Conservation (phyloP, 2,329 filamentous ascomycete genomes). For the Rutstroemia sp. region DNA sequence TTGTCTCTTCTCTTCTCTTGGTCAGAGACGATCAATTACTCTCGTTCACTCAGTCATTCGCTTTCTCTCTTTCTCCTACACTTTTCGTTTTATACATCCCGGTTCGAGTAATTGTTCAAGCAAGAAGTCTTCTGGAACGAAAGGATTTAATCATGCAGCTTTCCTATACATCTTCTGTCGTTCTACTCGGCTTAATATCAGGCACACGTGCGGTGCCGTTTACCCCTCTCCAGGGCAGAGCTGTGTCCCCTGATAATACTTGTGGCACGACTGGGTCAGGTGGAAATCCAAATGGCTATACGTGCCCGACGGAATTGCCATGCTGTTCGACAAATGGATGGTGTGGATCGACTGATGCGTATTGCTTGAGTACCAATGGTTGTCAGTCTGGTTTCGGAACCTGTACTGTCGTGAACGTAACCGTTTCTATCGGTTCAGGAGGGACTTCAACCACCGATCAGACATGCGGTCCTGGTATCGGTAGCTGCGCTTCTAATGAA, state of each 20-base stretch:
- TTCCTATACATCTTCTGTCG: not conserved
- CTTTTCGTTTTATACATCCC: not conserved
- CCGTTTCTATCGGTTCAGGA: slow-evolving; percentile 34
- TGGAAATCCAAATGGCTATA: slow-evolving; percentile 14
- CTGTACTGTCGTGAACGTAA: slow-evolving; percentile 35
- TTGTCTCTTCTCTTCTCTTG: not conserved
- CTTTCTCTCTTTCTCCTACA: not conserved
- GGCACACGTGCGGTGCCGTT: not conserved
- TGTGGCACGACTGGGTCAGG: slow-evolving; percentile 11
- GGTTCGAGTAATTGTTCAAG: not conserved
- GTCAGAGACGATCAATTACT: not conserved
- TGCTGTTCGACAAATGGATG: slow-evolving; percentile 27
- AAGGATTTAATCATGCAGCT: not conserved
- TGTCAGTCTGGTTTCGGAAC: slow-evolving; percentile 18
- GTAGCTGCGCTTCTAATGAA: slow-evolving; percentile 8
- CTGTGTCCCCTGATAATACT: slow-evolving; percentile 12
- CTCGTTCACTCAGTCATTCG: not conserved
- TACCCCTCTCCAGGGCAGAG: not conserved
- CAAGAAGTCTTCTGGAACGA: not conserved
- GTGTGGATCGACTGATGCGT: slow-evolving; percentile 10
- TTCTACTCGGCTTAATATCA: not conserved
- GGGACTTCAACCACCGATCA: slow-evolving; percentile 42
- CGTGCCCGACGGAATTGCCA: slow-evolving; percentile 18
- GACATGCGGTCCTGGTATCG: slow-evolving; percentile 29
- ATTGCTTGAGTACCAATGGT: slow-evolving; percentile 3